Evolutionary conservation across 371 early-diverging fungal species (phyloP).

Genomic region (Mortierella sp.): DNA sequence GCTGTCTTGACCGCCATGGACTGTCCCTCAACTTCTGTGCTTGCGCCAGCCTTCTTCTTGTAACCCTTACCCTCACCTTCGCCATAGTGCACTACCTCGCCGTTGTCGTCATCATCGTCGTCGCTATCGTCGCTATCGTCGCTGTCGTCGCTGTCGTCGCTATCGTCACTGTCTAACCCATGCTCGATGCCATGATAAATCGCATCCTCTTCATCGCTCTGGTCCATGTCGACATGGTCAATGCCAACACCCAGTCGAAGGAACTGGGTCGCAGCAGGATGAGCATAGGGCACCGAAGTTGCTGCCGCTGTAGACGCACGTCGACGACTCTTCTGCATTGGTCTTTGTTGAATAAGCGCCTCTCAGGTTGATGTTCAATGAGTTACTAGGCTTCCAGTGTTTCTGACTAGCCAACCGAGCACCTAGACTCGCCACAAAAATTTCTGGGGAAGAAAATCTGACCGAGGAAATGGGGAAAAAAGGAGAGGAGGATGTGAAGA

Average conservation of each 20-base stretch:
- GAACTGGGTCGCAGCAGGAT: slow-evolving; percentile 36
- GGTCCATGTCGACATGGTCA: slow-evolving; percentile 34
- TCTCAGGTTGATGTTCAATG: no score
- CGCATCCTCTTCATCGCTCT: slow-evolving; percentile 30
- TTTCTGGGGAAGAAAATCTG: no score
- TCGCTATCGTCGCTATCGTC: slow-evolving; percentile 4
- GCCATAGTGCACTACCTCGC: not conserved
- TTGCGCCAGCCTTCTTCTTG: not conserved
- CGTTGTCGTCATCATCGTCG: slow-evolving; percentile 12
- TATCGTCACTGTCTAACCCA: slow-evolving; percentile 8
- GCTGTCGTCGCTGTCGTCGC: not conserved
- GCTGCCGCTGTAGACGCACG: slow-evolving; percentile 10
- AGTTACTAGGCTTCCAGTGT: no score
- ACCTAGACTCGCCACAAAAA: no score
- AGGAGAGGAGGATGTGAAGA: no score
- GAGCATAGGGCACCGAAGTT: slow-evolving; percentile 20
- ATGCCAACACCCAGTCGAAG: slow-evolving; percentile 34
- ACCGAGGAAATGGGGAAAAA: no score
- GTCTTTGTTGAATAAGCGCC: no score
- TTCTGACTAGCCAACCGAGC: no score
- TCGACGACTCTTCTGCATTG: no score
- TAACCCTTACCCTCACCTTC: slow-evolving; percentile 13
- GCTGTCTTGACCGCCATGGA: no score
- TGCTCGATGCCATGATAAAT: slow-evolving; percentile 31
- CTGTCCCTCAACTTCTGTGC: no score